A percentile compares a stretch with the other conserved stretches of the same genome.
Evolutionary conservation across 257 asterid species (phyloP).

Genomic region (Solanum megistacrolobum): DNA sequence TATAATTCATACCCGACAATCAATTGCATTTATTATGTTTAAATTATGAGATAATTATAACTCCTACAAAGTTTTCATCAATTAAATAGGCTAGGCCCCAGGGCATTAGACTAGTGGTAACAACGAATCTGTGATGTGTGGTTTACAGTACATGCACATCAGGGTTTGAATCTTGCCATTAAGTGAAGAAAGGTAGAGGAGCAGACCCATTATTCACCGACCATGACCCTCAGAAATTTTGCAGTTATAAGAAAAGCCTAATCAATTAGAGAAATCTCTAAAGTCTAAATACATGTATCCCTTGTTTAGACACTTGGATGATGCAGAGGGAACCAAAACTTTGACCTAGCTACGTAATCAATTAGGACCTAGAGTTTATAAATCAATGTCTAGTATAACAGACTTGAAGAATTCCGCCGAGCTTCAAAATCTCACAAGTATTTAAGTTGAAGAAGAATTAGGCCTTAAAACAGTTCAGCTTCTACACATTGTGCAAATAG

Average conservation of each 20-base stretch:
- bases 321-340: neutral
- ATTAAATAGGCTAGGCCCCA: neutral
- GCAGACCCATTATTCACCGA: neutral
- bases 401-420: neutral
- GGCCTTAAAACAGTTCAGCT: neutral
- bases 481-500: neutral
- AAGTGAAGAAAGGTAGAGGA: neutral
- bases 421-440: neutral
- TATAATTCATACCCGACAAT: neutral
- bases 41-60: neutral
- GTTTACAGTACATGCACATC: neutral
- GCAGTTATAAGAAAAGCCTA: neutral
- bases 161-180: neutral
- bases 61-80: neutral
- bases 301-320: neutral
- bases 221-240: neutral
- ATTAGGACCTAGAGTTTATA: neutral
- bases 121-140: neutral
- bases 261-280: neutral
- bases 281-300: neutral
- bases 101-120: neutral
- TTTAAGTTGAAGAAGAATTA: neutral
- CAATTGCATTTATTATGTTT: neutral
- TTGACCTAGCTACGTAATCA: neutral
- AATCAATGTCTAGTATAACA: neutral